Evolutionary conservation across 1,284 basidiomycete species (phyloP), one percentile per base, ranked within the genome.

Genomic region (Clitocybe nebularis): DNA sequence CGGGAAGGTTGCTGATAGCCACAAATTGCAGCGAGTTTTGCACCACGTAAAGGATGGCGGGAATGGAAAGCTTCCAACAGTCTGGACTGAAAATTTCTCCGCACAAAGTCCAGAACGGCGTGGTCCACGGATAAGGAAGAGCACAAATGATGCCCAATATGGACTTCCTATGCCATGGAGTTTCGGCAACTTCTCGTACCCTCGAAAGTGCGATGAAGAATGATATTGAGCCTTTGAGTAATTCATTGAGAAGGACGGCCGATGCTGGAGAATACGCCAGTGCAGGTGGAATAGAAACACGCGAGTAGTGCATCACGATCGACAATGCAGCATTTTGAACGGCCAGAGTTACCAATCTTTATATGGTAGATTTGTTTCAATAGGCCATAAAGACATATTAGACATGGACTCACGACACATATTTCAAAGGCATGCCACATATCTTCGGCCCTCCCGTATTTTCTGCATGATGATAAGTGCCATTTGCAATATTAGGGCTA

Each of bases 1-100:
- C 91, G 46, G 91, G 89, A 42, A 96, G 77, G 67, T 96, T 93
- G 41, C 81, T 80, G 24, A 92, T 88, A 19, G 94, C 94, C 44
- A 95, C 88, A 64, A 93, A 97, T 64, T 96, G 94, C 16, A 97
- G 79, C 53, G 91, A 89, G 68, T 97, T 96, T 65, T 97, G 93
- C 39, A 95, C 77, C 52, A 95, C 92, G 55, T 98, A 99, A 53
- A 98, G 86, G 45, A 97, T 78, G 7, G 95, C 95, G 7, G 95
- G 95, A 49, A 98, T 93, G 19, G 91, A 92, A 13, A 98, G 79
- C 64, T 96, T 97, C 91, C 93, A 96, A 67, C 90, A 93, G 66
- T 97, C 94, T 2, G 75, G 67, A 48, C 88, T 69, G 53, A 74
- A 69, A 8, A 75, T 58, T 48, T 74, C 74, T 53, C 63, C 63